Evolutionary conservation across 257 asterid species (phyloP).

Genomic region (Paraleonurus japonicus): DNA sequence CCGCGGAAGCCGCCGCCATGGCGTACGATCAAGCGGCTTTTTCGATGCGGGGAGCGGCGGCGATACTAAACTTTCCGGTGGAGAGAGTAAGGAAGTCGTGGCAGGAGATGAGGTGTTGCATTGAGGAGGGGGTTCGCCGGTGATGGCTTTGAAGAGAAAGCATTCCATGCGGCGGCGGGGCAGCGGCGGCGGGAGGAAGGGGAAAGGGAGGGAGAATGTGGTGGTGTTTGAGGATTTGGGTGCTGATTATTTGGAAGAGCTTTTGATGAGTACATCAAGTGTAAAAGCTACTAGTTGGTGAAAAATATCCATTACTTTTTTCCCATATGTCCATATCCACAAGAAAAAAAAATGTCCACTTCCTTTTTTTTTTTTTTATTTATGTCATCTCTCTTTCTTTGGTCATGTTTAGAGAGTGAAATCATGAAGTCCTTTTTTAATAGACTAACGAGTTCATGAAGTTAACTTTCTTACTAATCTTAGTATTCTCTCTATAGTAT

Average conservation of each 20-base stretch:
- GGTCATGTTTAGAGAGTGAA: background rate
- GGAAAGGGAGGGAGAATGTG: constrained; percentile 43
- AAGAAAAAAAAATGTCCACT: background rate
- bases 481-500: background rate
- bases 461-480: background rate
- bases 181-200: constrained; percentile 17
- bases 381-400: background rate
- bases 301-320: background rate
- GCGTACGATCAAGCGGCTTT: constrained; percentile 93
- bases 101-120: constrained; percentile 39
- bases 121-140: constrained; percentile 59
- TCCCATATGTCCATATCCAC: constrained; percentile 6
- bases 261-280: constrained; percentile 44
- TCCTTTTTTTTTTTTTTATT: background rate
- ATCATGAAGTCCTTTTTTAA: background rate
- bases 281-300: constrained; percentile 11
- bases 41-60: constrained; percentile 58
- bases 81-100: constrained; percentile 66
- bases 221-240: constrained; percentile 86
- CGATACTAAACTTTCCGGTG: constrained; percentile 65
- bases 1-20: constrained; percentile 76
- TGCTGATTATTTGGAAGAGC: constrained; percentile 67
- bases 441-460: background rate
- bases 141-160: constrained; percentile 67
- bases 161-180: constrained; percentile 52